Base-by-base conservation (phyloP, 2,329 filamentous ascomycete species). In the Apiospora aurea region DNA sequence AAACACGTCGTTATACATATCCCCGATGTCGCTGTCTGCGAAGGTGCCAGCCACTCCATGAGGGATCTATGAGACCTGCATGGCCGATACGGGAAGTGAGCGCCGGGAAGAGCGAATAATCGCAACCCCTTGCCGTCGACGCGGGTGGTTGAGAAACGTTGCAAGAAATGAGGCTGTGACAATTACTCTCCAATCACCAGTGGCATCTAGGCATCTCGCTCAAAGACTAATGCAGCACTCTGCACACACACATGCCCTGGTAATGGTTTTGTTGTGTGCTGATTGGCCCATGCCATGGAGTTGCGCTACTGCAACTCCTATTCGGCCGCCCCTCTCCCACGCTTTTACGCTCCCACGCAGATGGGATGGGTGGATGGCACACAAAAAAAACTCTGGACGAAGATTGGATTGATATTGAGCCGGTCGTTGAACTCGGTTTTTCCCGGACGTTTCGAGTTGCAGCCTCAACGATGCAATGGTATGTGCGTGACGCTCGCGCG, bases 301-400 rank as follows among this genome's bases (percentile, higher is more conserved):
- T 64, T 64, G 57, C 57, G 29, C 57, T 64, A 64, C 57, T 64
- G 57, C 57, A 64, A n/a, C 57, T 64, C 57, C 57, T 64, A 64
- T 64, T 64, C 57, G 57, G 34, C 34, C 5, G 34, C 29, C 57
- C 57, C 34, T 38, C 53, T 64, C n/a, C 57, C 57, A 64, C 57
- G 57, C 41, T 57, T 34, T 24, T 18, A 26, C 53, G 18, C 29
- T 57, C 53, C 53, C 53, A 61, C 57, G 7, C 57, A 38, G 34
- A 61, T n/a, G 53, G 53, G 29, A 61, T 38, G 53, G 51, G 26
- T 38, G 53, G 53, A 38, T 64, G 34, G 34, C 18, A n/a, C 18
- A 49, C 18, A 8, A 10, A n/a, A 47, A 49, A 64, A 64, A 41
- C 18, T 64, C 57, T 49, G 34, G 57, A 64, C 57, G 8, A 61